phyloP scores from a whole-genome alignment of 495 filamentous ascomycete genomes.

The Podospora pseudoanserina region DNA sequence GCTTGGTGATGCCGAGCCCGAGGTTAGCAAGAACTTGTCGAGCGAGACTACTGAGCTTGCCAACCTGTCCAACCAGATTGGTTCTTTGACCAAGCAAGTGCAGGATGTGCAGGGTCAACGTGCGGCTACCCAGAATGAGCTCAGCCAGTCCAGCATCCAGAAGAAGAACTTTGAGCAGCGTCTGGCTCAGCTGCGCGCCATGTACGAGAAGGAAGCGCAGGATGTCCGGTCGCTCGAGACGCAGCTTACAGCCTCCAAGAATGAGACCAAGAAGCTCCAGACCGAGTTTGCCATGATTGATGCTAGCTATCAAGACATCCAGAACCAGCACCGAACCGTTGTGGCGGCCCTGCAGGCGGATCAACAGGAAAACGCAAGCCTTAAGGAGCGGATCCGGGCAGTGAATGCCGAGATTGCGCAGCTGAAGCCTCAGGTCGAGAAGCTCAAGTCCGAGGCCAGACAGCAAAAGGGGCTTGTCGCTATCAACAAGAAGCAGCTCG shows the following conservation, averaged over 20 bases:
- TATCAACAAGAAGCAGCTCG: conserved; percentile 96
- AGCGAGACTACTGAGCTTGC: conserved; percentile 91
- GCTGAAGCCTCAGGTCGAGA: conserved; percentile 84
- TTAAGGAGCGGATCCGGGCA: conserved; percentile 83
- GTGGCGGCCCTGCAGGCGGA: conserved; percentile 73
- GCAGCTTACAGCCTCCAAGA: conserved; percentile 66
- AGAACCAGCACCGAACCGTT: conserved; percentile 76
- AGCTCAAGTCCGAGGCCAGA: conserved; percentile 79
- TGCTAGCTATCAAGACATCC: conserved; percentile 75
- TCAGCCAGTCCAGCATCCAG: conserved; percentile 73
- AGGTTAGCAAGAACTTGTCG: conserved; percentile 80
- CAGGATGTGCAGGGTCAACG: conserved; percentile 83
- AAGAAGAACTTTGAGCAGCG: conserved; percentile 90
- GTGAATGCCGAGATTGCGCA: conserved; percentile 77
- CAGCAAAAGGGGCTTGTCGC: conserved; percentile 94
- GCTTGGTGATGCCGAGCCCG: conserved; percentile 89
- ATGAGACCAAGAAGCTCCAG: conserved; percentile 77
- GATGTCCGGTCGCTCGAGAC: conserved; percentile 82
- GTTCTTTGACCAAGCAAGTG: conserved; percentile 86
- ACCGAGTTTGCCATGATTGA: conserved; percentile 79
- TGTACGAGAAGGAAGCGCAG: conserved; percentile 91
- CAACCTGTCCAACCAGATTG: conserved; percentile 92
- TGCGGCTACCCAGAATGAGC: conserved; percentile 67
- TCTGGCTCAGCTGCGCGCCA: conserved; percentile 72
- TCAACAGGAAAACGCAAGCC: conserved; percentile 76